phyloP scores from a whole-genome alignment of 495 filamentous ascomycete species.

The Hypoxylon intermedium region DNA sequence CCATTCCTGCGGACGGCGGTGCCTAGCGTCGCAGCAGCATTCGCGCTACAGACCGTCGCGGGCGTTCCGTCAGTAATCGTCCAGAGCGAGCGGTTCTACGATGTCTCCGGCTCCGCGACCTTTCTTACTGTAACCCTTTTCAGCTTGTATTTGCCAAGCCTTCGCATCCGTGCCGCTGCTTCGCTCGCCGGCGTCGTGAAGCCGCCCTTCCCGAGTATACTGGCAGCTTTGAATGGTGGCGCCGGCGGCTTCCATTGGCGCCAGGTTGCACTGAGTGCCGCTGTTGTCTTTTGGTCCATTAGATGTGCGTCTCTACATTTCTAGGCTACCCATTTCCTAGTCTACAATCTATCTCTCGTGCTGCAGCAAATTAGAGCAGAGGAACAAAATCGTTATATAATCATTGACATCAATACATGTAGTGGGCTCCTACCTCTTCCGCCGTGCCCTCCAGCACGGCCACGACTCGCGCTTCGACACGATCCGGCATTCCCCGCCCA shows the following conservation, averaged over 20 bases:
- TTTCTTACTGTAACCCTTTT: slow-evolving; percentile 64
- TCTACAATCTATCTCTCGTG: no score
- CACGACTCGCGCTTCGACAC: slow-evolving; percentile 67
- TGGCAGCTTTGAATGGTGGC: slow-evolving; percentile 43
- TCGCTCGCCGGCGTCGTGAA: slow-evolving; percentile 44
- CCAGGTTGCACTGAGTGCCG: slow-evolving; percentile 63
- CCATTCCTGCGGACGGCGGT: slow-evolving; percentile 67
- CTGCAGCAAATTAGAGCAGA: no score
- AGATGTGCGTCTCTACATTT: slow-evolving; percentile 51
- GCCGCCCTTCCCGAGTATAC: slow-evolving; percentile 57
- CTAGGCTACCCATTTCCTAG: neutral
- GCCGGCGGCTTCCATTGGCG: slow-evolving; percentile 63
- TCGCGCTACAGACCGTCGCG: slow-evolving; percentile 60
- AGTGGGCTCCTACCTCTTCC: slow-evolving; percentile 69
- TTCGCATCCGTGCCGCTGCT: slow-evolving; percentile 57
- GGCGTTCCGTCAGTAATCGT: slow-evolving; percentile 65
- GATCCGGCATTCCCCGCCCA: slow-evolving; percentile 59
- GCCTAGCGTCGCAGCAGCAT: slow-evolving; percentile 63
- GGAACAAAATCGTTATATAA: neutral
- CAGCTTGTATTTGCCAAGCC: slow-evolving; percentile 64
- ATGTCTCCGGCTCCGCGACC: slow-evolving; percentile 67
- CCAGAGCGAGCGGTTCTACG: slow-evolving; percentile 69
- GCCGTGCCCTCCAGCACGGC: slow-evolving; percentile 59
- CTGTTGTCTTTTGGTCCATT: slow-evolving; percentile 64
- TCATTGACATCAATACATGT: neutral